phyloP scores from a whole-genome alignment of 2,329 filamentous ascomycete species.

The Ascochyta koolunga region DNA sequence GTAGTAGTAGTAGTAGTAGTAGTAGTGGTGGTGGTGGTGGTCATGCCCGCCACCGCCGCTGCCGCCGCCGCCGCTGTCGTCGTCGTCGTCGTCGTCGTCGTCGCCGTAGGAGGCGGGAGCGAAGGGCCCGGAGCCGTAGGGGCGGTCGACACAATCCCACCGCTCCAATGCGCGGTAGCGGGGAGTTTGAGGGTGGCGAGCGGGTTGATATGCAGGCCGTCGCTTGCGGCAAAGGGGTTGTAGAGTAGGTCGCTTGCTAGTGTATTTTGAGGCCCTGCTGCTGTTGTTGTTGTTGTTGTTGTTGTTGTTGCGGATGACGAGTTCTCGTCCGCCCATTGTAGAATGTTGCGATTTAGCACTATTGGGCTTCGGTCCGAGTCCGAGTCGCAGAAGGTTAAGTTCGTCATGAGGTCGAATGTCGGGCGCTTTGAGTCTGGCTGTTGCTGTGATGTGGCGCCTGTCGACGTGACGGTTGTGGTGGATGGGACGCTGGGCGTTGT shows the following conservation, averaged over 20 bases:
- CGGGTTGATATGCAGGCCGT: slow-evolving; percentile 39
- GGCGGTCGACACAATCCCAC: background rate
- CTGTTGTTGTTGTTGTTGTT: background rate
- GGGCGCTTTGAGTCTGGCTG: slow-evolving; percentile 13
- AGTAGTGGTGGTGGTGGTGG: background rate
- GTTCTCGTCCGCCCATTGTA: slow-evolving; percentile 48
- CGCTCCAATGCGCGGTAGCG: slow-evolving; percentile 17
- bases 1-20: background rate
- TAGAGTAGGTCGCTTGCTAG: slow-evolving; percentile 8
- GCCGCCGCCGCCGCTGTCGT: too few relatives aligned
- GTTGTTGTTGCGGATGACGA: slow-evolving; percentile 17
- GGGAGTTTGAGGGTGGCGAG: slow-evolving; percentile 38
- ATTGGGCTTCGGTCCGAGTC: slow-evolving; percentile 34
- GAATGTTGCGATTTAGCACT: slow-evolving; percentile 46
- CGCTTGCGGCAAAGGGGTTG: slow-evolving; percentile 23
- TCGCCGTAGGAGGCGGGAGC: slow-evolving; percentile 1
- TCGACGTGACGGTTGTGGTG: background rate
- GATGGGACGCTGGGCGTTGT: background rate
- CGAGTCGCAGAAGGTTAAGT: slow-evolving; percentile 29
- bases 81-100: too few relatives aligned
- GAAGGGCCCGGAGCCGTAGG: background rate
- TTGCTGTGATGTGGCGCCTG: slow-evolving; percentile 19
- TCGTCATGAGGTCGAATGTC: slow-evolving; percentile 26
- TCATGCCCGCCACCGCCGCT: too few relatives aligned
- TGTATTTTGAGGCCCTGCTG: too few relatives aligned